Evolutionary conservation across 106 monocot species (phyloP), one percentile per base, ranked within the genome.

Genomic region (Posidonia australis): DNA sequence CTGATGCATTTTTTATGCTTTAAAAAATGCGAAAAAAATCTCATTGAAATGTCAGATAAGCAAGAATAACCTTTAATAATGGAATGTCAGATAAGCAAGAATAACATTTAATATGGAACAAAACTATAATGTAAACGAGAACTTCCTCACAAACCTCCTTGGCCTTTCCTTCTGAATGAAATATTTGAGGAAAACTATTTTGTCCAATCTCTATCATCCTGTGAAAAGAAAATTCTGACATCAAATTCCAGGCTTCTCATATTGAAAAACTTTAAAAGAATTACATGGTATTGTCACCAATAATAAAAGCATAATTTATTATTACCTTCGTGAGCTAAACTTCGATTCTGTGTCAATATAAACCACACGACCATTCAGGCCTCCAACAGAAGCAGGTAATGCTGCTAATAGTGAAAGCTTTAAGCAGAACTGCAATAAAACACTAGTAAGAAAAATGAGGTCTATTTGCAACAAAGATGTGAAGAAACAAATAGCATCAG

Each of bases 341-440:
- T 94, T 94, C 55, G 84, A 86, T 69, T 94, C 94, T 27, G 94
- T 82, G 64, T 94, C 94, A 60, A 94, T 78, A 64, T 94, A 94
- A 30, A 89, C 56, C 22, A 94, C 86, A 48, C 86, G 83, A 5
- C 94, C 94, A 89, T 86, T 77, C 65, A 90, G 65, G 44, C 94
- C 94, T 62, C 89, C 94, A 78, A 76, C 83, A 60, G 73, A 66
- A 65, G 63, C 46, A 59, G 94, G 94, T 71, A 94, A 82, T 10
- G 93, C 74, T 32, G 89, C 89, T 65, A 94, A 16, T 57, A 89
- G 58, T 24, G 93, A 51, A 10, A 94, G 82, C 81, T 94, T 94
- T 28, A 94, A 67, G 66, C 94, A 94, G 59, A 94, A 84, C 89
- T 94, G 69, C 76, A 81, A 55, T 0, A 36, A 41, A 44, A 73